Evolutionary conservation across 2,329 filamentous ascomycete species (phyloP).

Genomic region (Cytospora leucostoma): DNA sequence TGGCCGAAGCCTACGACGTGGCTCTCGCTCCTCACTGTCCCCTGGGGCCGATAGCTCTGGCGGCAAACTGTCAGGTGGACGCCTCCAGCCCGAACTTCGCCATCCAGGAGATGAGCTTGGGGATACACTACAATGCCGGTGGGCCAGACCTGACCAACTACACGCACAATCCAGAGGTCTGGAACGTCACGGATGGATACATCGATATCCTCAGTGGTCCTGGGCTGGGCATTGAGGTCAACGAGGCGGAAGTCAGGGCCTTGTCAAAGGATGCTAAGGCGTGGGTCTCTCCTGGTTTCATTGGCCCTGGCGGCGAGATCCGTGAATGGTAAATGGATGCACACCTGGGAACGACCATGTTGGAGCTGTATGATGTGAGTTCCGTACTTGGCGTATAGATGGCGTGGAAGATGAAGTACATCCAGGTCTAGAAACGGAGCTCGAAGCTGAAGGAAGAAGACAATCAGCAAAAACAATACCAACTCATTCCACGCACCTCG

Average conservation of each 20-base stretch:
- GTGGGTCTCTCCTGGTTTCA: slow-evolving; percentile 63
- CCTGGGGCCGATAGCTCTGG: slow-evolving; percentile 64
- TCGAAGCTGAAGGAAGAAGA: not conserved
- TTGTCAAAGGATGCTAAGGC: slow-evolving; percentile 52
- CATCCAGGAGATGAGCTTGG: slow-evolving; percentile 69
- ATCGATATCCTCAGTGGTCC: slow-evolving; percentile 54
- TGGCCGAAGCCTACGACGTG: slow-evolving; percentile 67
- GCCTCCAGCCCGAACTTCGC: slow-evolving; percentile 57
- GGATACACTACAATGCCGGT: slow-evolving; percentile 68
- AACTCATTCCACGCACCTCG: not conserved
- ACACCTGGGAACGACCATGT: not conserved
- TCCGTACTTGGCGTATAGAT: not conserved
- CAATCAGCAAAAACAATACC: not conserved
- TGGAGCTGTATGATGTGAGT: not conserved
- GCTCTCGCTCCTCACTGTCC: slow-evolving; percentile 66
- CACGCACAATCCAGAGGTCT: slow-evolving; percentile 58
- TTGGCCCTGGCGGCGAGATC: slow-evolving; percentile 62
- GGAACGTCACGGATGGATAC: slow-evolving; percentile 59
- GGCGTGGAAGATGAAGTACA: not conserved
- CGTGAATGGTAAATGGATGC: slow-evolving; percentile 60
- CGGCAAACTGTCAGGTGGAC: slow-evolving; percentile 63
- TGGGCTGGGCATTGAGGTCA: slow-evolving; percentile 62
- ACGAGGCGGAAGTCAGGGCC: slow-evolving; percentile 61
- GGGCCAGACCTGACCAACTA: slow-evolving; percentile 61
- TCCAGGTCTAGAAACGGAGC: not conserved